Evolutionary conservation across 495 filamentous ascomycete species (phyloP).

Genomic region (Aspergillus funiculosus): DNA sequence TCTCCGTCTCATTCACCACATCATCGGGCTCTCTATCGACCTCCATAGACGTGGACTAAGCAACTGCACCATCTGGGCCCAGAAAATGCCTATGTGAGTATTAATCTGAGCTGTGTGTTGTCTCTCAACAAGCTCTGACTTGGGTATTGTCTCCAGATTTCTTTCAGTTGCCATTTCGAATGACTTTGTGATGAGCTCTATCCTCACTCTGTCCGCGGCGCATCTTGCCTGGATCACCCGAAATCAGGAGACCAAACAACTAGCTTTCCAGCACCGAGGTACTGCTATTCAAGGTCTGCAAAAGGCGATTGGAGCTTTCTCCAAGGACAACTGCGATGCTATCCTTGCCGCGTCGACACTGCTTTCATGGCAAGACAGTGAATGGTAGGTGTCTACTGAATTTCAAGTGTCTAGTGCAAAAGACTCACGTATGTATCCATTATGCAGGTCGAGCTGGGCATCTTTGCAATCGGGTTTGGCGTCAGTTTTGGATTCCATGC

Average conservation of each 20-base stretch:
- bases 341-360: constrained; percentile 88
- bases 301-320: constrained; percentile 79
- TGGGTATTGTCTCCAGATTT: constrained; percentile 56
- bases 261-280: constrained; percentile 81
- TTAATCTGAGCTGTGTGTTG: too few species aligned
- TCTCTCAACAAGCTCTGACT: background rate
- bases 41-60: constrained; percentile 70
- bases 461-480: constrained; percentile 88
- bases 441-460: constrained; percentile 74
- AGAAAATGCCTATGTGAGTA: constrained; percentile 83
- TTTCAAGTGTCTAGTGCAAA: too few species aligned
- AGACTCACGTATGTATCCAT: too few species aligned
- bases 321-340: constrained; percentile 80
- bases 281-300: constrained; percentile 83
- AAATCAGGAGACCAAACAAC: constrained; percentile 73
- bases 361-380: constrained; percentile 91
- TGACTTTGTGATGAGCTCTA: constrained; percentile 86
- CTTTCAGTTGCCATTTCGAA: constrained; percentile 74
- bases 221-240: constrained; percentile 83
- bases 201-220: constrained; percentile 84
- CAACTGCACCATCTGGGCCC: constrained; percentile 84
- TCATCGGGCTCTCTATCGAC: constrained; percentile 78
- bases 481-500: constrained; percentile 86
- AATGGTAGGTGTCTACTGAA: constrained; percentile 93
- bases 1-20: constrained; percentile 83